A percentile compares a stretch with the other conserved stretches of the same genome.
These are phyloP conservation scores for Xylariaceae sp. DNA, from an alignment of 2,329 filamentous ascomycete species.

Conservation along the genomic window DNA sequence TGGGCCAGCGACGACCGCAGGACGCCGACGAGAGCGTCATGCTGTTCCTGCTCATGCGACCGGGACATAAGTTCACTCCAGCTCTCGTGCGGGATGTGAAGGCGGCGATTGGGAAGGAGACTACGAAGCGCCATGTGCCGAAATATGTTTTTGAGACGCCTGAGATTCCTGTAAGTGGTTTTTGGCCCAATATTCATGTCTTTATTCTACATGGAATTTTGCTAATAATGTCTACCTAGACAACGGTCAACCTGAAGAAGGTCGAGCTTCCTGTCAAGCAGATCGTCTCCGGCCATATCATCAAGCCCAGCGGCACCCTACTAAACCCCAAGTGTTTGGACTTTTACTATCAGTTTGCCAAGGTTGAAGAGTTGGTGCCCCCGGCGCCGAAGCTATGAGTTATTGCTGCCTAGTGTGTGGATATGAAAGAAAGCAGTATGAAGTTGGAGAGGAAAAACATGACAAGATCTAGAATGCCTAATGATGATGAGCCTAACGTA, in stretches of 20 bases:
- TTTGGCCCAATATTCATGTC: background rate
- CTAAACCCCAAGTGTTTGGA: conserved; percentile 70
- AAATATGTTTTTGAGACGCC: conserved; percentile 73
- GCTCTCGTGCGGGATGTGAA: conserved; percentile 56
- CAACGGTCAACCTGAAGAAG: conserved; percentile 79
- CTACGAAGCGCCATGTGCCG: conserved; percentile 71
- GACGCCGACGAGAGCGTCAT: conserved; percentile 52
- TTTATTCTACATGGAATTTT: background rate
- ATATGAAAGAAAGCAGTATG: background rate
- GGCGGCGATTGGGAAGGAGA: conserved; percentile 57
- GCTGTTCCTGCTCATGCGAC: conserved; percentile 51
- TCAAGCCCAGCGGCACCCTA: conserved; percentile 72
- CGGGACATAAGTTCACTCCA: conserved; percentile 50
- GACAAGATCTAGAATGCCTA: too few species aligned
- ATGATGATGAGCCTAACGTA: too few species aligned
- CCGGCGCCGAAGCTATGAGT: conserved; percentile 42
- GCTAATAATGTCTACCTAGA: conserved; percentile 40
- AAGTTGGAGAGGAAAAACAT: too few species aligned
- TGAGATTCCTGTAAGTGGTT: conserved; percentile 64
- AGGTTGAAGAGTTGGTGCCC: conserved; percentile 55
- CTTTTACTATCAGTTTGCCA: conserved; percentile 74
- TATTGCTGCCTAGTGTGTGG: background rate
- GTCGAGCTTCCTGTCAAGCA: conserved; percentile 81
- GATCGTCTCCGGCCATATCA: conserved; percentile 68
- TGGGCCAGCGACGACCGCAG: conserved; percentile 64